Evolutionary conservation across 305 asterid genomes (phyloP), one percentile per base, ranked within the genome.

Genomic region (Plantago coronopus): DNA sequence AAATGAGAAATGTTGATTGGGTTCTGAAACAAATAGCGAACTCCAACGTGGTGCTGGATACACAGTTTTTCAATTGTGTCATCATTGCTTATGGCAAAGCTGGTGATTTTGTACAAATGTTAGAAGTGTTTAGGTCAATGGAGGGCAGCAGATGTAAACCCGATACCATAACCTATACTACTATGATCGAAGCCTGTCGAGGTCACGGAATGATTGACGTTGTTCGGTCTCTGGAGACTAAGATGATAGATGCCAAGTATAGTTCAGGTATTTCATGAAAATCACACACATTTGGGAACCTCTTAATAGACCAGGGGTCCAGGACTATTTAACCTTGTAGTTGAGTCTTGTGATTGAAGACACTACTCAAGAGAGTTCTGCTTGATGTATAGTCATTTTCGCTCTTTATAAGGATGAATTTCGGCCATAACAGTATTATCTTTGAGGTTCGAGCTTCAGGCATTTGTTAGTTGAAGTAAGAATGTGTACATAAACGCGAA

Each of bases 11-110:
- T 68, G 77, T 88, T 62, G 88, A 72, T 66, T 86, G 87, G 12
- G 57, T 91, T 69, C 57, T 86, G 78, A 84, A 83, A 79, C 98
- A 91, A 67, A 83, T 88, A 62, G 93, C 64, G 73, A 91, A 79
- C 74, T 81, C 95, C n/a, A 86, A 88, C 74, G 95, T 84, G 66
- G 78, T 73, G 68, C 74, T 91, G 49, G 98, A 91, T 74, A 86
- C 96, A 16, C 48, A 84, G 0, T 88, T 84, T 69, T 91, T 86
- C 72, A 91, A 91, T 63, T 82, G 96, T 57, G 62, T 79, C 57
- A 84, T 91, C 57, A 76, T 74, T 68, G 93, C 87, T 40, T 91
- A 73, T 66, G 98, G 96, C 34, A 83, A 64, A 49, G 87, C 83
- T 34, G 98, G 96, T 56, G 78, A 91, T 69, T 61, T 86, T 23